phyloP scores from a whole-genome alignment of 176 grass and related monocot genomes.

The Bromus sterilis region DNA sequence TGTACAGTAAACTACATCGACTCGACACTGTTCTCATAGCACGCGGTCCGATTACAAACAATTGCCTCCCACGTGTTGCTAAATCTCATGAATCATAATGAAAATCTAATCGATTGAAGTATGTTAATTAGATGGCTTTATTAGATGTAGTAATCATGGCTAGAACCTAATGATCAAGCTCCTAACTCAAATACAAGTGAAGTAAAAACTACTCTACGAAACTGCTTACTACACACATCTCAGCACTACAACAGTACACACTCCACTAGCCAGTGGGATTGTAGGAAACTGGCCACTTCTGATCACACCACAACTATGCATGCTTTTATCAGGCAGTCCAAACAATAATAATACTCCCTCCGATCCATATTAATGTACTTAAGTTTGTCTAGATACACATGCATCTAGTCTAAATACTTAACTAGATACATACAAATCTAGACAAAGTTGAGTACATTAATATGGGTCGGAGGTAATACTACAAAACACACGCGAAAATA shows the following conservation, averaged over 20 bases:
- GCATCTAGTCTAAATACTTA: no score
- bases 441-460: no score
- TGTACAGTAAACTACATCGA: not conserved
- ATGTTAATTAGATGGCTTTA: not conserved
- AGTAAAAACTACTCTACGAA: not conserved
- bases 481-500: not conserved
- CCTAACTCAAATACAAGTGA: not conserved
- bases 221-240: no score
- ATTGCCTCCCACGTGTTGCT: constrained; percentile 22
- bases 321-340: not conserved
- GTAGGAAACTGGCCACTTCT: not conserved
- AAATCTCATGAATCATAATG: not conserved
- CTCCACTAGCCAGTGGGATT: no score
- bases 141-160: not conserved
- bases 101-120: not conserved
- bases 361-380: no score
- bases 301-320: not conserved
- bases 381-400: no score
- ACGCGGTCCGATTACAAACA: not conserved
- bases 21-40: constrained; percentile 2
- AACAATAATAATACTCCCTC: no score
- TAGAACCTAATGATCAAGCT: not conserved
- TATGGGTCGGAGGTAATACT: no score
- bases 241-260: no score
- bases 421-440: no score